Percentiles rank a stretch among this genome's conserved stretches.
phyloP scores from a whole-genome alignment of 202 grass and related monocot genomes.

The Digitaria exilis region DNA sequence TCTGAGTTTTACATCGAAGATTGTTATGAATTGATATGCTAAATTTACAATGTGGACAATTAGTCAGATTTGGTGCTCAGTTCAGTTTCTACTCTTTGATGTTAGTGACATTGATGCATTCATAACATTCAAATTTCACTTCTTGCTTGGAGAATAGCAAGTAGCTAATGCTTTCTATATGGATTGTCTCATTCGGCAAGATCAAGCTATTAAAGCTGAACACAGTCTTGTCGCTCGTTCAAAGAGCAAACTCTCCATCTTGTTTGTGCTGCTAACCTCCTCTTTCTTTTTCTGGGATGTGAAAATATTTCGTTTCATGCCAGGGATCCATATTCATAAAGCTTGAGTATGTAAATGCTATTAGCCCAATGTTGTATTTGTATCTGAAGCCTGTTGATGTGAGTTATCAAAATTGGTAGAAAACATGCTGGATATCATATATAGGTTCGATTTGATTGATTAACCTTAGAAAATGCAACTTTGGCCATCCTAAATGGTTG shows the following conservation, averaged over 20 bases:
- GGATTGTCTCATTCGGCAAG: not conserved
- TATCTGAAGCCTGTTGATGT: not conserved
- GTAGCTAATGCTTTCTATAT: constrained; percentile 21
- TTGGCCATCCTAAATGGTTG: constrained; percentile 26
- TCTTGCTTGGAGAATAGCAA: not conserved
- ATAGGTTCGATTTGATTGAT: constrained; percentile 26
- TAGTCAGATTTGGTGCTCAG: not conserved
- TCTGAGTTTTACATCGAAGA: not conserved
- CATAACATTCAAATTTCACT: not conserved
- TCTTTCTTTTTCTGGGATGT: not conserved
- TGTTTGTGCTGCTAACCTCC: not conserved
- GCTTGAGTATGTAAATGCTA: not conserved
- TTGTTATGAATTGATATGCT: not conserved
- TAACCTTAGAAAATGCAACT: constrained; percentile 14
- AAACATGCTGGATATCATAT: constrained; percentile 7
- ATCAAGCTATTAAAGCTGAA: not conserved
- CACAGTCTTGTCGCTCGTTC: constrained; percentile 34
- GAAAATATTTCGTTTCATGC: not conserved
- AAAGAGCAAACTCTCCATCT: not conserved
- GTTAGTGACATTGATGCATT: not conserved
- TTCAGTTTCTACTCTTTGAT: not conserved
- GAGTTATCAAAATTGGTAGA: not conserved
- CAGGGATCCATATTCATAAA: not conserved
- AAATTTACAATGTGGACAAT: not conserved
- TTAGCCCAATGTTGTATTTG: not conserved